Evolutionary conservation across 2,329 filamentous ascomycete genomes (phyloP), one percentile per base, ranked within the genome.

Genomic region (Coniochaeta hoffmannii): DNA sequence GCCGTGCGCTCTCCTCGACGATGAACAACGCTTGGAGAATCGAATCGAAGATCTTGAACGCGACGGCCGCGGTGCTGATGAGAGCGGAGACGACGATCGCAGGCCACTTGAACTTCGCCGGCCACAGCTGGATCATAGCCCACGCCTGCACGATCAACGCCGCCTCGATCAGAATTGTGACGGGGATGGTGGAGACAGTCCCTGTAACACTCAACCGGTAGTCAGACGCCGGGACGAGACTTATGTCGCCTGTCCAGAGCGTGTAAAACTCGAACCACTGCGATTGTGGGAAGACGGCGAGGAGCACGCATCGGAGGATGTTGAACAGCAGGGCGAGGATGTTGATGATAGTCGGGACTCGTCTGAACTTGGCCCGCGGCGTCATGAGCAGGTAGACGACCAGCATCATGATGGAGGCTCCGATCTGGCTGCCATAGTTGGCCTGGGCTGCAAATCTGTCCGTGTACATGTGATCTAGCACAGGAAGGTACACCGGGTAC

Each of bases 371-470:
- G 60, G 82, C 75, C 0, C 74, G 67, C 19, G 82, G 81, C 0
- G 88, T 91, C 68, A 92, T 77, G 56, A 86, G 64, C 11, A 90
- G 71, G 2, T 92, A 73, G 30, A 88, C 75, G 44, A 87, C 61
- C 17, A 92, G 73, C 64, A 90, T 80, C 58, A 87, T 71, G 56
- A 86, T 60, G 50, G 81, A 82, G 24, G 87, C 82, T 30, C 89
- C 89, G 53, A 91, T 76, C 67, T 93, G 88, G 17, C 79, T 72
- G 53, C 81, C 85, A 66, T 86, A 89, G 70, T 85, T 86, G 74
- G 89, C 55, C 19, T 58, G 30, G 0, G 34, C 12, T 7, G 55
- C 24, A 50, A 54, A 11, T 17, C 44, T 28, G 5, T 66, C 64
- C 24, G 63, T 59, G 58, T 68, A 69, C 53, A 67, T 61, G 24